Conservation (phyloP, 805 yeast species). For the Starmerella ratchasimensis region DNA sequence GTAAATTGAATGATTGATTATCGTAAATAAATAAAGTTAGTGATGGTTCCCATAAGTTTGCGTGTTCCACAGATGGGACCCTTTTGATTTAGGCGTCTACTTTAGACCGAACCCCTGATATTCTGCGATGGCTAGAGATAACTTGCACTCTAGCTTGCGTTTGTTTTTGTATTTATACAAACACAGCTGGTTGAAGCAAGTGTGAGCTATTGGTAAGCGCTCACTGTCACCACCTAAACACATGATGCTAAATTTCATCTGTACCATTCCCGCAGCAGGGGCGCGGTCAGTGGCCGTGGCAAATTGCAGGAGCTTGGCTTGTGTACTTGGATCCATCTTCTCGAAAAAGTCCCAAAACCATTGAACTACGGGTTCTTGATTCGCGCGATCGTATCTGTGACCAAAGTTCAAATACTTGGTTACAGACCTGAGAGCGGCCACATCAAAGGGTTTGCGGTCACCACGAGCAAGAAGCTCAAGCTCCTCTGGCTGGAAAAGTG, state of each 20-base stretch:
- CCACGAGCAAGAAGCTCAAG: constrained; percentile 70
- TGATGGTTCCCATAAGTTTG: too few species aligned
- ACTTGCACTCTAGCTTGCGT: constrained; percentile 43
- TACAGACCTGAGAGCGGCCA: constrained; percentile 50
- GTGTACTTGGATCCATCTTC: constrained; percentile 34
- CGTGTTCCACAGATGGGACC: background rate
- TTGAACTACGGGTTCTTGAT: constrained; percentile 30
- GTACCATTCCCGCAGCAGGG: constrained; percentile 84
- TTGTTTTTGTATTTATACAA: constrained; percentile 48
- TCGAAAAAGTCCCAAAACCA: constrained; percentile 86
- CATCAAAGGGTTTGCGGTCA: constrained; percentile 54
- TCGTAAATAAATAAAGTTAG: too few species aligned
- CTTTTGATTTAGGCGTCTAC: constrained; percentile 21
- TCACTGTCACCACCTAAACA: constrained; percentile 35
- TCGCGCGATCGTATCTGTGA: constrained; percentile 24
- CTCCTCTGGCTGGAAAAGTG: constrained; percentile 69
- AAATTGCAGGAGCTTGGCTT: constrained; percentile 54
- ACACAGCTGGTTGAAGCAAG: constrained; percentile 86
- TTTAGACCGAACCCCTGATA: constrained; percentile 79
- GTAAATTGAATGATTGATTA: background rate
- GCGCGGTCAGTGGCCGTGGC: constrained; percentile 84
- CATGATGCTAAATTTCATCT: constrained; percentile 58
- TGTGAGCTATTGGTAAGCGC: constrained; percentile 73
- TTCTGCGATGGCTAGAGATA: constrained; percentile 57
- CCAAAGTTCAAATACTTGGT: constrained; percentile 64